Evolutionary conservation across 345 rosid species (phyloP).

Genomic region (Bruguiera parviflora): DNA sequence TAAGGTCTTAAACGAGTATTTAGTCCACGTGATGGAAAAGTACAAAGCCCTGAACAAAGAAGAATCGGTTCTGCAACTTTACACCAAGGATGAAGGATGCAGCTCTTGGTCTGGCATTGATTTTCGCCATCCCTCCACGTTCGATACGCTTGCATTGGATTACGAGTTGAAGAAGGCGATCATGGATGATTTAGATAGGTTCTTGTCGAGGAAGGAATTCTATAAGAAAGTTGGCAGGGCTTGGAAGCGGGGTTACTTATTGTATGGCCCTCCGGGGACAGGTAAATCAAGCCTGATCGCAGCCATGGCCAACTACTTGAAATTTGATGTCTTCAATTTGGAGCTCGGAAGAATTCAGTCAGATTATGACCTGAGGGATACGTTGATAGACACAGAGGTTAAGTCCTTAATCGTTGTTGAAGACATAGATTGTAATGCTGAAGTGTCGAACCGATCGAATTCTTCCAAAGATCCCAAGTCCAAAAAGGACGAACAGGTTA

Average conservation of each 20-base stretch:
- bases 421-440: conserved; percentile 23
- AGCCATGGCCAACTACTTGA: conserved; percentile 30
- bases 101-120: neutral
- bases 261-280: conserved; percentile 29
- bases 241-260: conserved; percentile 22
- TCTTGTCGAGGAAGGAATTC: neutral
- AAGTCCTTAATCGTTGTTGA: conserved; percentile 24
- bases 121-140: conserved; percentile 8
- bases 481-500: neutral
- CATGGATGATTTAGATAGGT: conserved; percentile 3
- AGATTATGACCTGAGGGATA: conserved; percentile 13
- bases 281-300: conserved; percentile 32
- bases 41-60: neutral
- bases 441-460: conserved; percentile 15
- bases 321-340: conserved; percentile 27
- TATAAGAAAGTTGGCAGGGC: conserved; percentile 5
- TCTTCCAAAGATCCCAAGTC: neutral
- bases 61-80: conserved; percentile 8
- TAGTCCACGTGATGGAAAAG: neutral
- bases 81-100: neutral
- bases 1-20: neutral
- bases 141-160: conserved; percentile 7
- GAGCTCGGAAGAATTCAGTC: conserved; percentile 6
- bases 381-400: conserved; percentile 4
- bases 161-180: neutral